Percentiles rank a stretch among this genome's conserved stretches.
phyloP scores from a whole-genome alignment of 768 basidiomycete genomes.

The Lentinula aciculospora region DNA sequence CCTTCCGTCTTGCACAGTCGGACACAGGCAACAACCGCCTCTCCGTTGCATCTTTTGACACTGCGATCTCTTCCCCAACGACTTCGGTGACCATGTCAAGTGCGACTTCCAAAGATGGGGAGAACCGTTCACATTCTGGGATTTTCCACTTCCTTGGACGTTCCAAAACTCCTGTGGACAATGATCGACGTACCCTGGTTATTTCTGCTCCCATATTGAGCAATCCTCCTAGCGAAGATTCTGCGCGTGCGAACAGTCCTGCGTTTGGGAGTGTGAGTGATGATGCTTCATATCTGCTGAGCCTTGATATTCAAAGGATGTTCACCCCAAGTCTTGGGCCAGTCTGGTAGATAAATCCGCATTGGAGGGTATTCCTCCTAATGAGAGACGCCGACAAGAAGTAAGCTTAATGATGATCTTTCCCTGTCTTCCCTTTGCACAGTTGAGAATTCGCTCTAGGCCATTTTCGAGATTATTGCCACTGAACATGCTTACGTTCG shows the following conservation, averaged over 20 bases:
- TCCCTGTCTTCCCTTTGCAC: not conserved
- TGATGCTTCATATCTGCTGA: slow-evolving; percentile 5
- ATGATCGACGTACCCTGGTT: slow-evolving; percentile 36
- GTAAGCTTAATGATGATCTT: slow-evolving; percentile 23
- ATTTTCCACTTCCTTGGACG: slow-evolving; percentile 64
- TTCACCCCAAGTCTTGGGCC: slow-evolving; percentile 69
- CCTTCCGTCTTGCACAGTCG: slow-evolving; percentile 56
- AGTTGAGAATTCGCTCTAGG: slow-evolving; percentile 29
- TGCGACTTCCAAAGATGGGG: slow-evolving; percentile 23
- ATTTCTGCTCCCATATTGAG: slow-evolving; percentile 69
- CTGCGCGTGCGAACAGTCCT: slow-evolving; percentile 44
- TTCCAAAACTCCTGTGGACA: slow-evolving; percentile 42
- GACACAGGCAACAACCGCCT: slow-evolving; percentile 40
- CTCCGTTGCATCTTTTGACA: slow-evolving; percentile 60
- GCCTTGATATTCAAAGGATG: not conserved
- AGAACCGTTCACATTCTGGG: slow-evolving; percentile 37
- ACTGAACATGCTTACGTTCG: slow-evolving; percentile 90
- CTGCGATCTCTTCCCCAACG: slow-evolving; percentile 36
- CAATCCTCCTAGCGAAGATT: slow-evolving; percentile 15
- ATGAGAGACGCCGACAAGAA: slow-evolving; percentile 87
- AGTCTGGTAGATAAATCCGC: slow-evolving; percentile 85
- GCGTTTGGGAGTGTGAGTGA: slow-evolving; percentile 61
- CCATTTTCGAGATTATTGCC: slow-evolving; percentile 91
- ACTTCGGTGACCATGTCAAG: slow-evolving; percentile 23
- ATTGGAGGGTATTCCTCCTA: slow-evolving; percentile 69